Base-by-base conservation (phyloP, 192 early-diverging fungal species). In the Coemansia sp. region DNA sequence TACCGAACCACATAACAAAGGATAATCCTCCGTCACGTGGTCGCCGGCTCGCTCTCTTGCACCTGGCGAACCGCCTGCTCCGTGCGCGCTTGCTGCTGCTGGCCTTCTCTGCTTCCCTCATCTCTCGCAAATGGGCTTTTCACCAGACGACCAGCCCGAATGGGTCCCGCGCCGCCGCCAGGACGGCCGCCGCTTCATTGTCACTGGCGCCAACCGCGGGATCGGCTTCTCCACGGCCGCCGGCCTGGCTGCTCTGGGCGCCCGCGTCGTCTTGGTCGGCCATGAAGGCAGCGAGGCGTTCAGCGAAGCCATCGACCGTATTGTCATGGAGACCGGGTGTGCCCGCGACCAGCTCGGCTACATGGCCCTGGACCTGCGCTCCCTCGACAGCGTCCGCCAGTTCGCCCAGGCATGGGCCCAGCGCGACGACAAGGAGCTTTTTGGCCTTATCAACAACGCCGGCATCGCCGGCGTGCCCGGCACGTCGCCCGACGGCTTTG, bases 181-280 rank as follows among this genome's bases (percentile, higher is more conserved):
- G 35, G 64, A 66, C 37, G 58, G 49, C 3, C 45, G 60, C 38
- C 58, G 58, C 19, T 56, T 58, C 30, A 54, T 74, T 9, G 70
- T 74, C 9, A 74, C 70, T 0, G 70, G 70, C 12, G 42, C 64
- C 50, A 74, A 67, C 59, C 64, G 63, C 26, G 70, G 70, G 31
- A 74, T 74, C 33, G 70, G 70, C 0, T 43, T 50, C 10, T 64
- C 54, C 10, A 74, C 70, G 2, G 70, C 70, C 4, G 48, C 46
- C 1, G 51, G 54, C 4, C 54, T 74, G 39, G 70, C 70, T 0
- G 59, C 57, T n/a, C 54, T 67, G 3, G 70, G 70, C 22, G 70
- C 70, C 2, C 64, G 54, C 25, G 70, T 74, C 7, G 53, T 67
- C 12, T 41, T 74, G 31, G 54, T 29, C 0, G 68, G 68, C 27